Evolutionary conservation across 2,329 filamentous ascomycete genomes (phyloP), one percentile per base, ranked within the genome.

Genomic region (Seiridium cupressi): DNA sequence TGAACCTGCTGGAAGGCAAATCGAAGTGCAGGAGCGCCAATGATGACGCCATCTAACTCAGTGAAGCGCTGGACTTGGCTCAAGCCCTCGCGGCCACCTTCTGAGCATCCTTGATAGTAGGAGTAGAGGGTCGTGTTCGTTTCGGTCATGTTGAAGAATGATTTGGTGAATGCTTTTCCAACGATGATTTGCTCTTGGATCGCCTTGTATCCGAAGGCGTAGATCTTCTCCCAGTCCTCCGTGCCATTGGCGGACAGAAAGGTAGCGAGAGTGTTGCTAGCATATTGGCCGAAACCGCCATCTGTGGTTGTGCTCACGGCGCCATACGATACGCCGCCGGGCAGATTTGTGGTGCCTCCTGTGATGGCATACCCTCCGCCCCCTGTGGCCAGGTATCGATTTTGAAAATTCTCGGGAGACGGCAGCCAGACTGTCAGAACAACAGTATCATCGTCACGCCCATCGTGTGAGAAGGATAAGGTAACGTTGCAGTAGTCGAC

Each of bases 151-250:
- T 63, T 66, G 67, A 77, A 83, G 58, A 82, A 75, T 11, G 66
- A 69, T 60, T 66, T 68, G 9, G 77, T 74, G 34, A 83, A 59
- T 2, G 72, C 69, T 64, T 82, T 82, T 34, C 79, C 80, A 13
- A 83, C 66, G 44, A 70, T 64, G 8, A 77, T 81, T 74, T 84
- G 77, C 68, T 86, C 83, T 49, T 78, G 77, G 1, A 84, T 71
- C 0, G 78, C 82, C 62, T 79, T 73, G 70, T 84, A 84, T 1
- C 72, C 75, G 57, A 83, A 84, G 73, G 79, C 81, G 70, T 80
- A 76, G 3, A 77, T 72, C 1, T 77, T 71, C 40, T 84, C 74
- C 72, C 76, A 84, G 68, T 84, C 81, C 64, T 82, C 73, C 3
- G 79, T 78, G 9, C 81, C 81, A 60, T 85, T 83, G n/a, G 71